These are phyloP conservation scores for Phytophthora colocasiae DNA, from an alignment of 352 stramenopile genomes.

Conservation along the genomic window DNA sequence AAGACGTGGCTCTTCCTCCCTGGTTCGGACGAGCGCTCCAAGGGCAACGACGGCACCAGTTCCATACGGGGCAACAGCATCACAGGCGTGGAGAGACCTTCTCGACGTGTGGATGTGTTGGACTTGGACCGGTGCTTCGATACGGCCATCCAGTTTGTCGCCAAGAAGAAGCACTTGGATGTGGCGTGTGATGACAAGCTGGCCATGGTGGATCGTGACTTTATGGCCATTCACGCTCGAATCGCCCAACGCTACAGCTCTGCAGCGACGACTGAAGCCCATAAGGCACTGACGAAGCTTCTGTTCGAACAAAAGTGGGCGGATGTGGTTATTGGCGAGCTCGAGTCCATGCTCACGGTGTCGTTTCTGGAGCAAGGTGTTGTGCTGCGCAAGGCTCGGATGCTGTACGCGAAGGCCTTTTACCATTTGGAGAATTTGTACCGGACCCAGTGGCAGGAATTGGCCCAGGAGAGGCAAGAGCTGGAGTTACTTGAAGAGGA, in stretches of 20 bases:
- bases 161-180: constrained; percentile 55
- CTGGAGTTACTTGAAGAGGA: constrained; percentile 48
- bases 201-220: constrained; percentile 72
- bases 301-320: constrained; percentile 93
- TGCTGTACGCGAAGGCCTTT: constrained; percentile 85
- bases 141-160: constrained; percentile 65
- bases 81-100: constrained; percentile 66
- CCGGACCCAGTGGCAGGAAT: constrained; percentile 40
- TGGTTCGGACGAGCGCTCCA: constrained; percentile 64
- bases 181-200: constrained; percentile 52
- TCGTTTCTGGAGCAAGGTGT: constrained; percentile 91
- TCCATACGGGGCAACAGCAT: constrained; percentile 49
- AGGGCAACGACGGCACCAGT: constrained; percentile 49
- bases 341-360: constrained; percentile 88
- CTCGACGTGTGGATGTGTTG: constrained; percentile 66
- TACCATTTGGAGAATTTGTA: constrained; percentile 71
- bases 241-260: constrained; percentile 44
- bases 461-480: constrained; percentile 43
- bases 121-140: constrained; percentile 80
- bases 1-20: constrained; percentile 82
- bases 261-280: constrained; percentile 6
- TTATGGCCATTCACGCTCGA: constrained; percentile 62
- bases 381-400: constrained; percentile 78
- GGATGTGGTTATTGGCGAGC: constrained; percentile 85
- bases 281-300: constrained; percentile 60